A percentile compares a stretch with the other conserved stretches of the same genome.
Evolutionary conservation across 495 filamentous ascomycete species (phyloP).

Genomic region (Talaromyces stipitatus): DNA sequence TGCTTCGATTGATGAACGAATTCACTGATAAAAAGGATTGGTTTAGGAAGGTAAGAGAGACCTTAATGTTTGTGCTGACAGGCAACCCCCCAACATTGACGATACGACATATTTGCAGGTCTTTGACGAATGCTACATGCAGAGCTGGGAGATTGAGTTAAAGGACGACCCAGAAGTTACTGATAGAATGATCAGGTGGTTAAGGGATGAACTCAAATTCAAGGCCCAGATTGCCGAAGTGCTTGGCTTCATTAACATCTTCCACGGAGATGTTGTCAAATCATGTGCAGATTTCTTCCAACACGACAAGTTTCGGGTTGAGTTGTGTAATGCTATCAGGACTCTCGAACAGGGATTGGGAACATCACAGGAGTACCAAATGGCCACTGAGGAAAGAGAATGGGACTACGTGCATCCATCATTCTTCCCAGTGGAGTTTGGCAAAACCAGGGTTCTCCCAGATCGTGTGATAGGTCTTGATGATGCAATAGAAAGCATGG

Average conservation of each 20-base stretch:
- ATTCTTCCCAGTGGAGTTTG: slow-evolving; percentile 38
- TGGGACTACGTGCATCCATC: slow-evolving; percentile 34
- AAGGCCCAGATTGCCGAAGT: slow-evolving; percentile 20
- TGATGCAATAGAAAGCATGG: slow-evolving; percentile 16
- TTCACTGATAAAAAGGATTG: slow-evolving; percentile 43
- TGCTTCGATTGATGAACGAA: slow-evolving; percentile 30
- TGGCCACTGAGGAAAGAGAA: slow-evolving; percentile 15
- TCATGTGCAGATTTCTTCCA: slow-evolving; percentile 10
- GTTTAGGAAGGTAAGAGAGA: slow-evolving; percentile 20
- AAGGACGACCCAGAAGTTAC: slow-evolving; percentile 23
- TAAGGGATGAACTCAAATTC: slow-evolving; percentile 44
- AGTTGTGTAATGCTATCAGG: slow-evolving; percentile 18
- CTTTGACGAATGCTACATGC: slow-evolving; percentile 36
- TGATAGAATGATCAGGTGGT: slow-evolving; percentile 39
- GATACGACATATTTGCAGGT: slow-evolving; percentile 11
- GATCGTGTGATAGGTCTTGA: slow-evolving; percentile 17
- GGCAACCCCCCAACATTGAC: not conserved
- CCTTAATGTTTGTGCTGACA: not conserved
- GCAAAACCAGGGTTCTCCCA: slow-evolving; percentile 23
- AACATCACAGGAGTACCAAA: slow-evolving; percentile 3
- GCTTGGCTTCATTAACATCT: slow-evolving; percentile 19
- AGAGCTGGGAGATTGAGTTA: slow-evolving; percentile 31
- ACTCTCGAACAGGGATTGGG: slow-evolving; percentile 13
- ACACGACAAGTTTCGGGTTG: slow-evolving; percentile 16
- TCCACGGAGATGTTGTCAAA: slow-evolving; percentile 27